Evolutionary conservation across 1,139 yeast species (phyloP).

Genomic region (Pichia sp.): DNA sequence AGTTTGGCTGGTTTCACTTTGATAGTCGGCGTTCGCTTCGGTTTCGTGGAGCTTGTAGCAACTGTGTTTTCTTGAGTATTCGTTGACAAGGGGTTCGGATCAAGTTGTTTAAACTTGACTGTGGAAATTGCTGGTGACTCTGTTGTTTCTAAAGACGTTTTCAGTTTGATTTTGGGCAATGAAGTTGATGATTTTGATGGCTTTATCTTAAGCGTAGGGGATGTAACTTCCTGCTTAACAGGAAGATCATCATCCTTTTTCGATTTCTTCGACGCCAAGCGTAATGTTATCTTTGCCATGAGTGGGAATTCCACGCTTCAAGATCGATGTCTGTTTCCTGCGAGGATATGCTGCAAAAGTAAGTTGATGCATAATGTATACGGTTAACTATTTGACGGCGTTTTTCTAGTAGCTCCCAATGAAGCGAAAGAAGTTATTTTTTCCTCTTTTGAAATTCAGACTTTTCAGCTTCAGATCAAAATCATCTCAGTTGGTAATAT

Average conservation of each 20-base stretch:
- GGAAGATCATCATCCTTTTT: conserved; percentile 1
- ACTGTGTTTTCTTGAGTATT: not conserved
- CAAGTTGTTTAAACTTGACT: conserved; percentile 26
- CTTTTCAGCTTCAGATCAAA: not conserved
- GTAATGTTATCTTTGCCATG: conserved; percentile 22
- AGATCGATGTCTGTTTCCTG: not conserved
- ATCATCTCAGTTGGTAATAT: too few species aligned
- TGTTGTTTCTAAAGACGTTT: conserved; percentile 20
- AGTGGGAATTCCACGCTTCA: not conserved
- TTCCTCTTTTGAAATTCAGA: not conserved
- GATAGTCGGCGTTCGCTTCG: conserved; percentile 51
- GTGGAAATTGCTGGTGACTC: conserved; percentile 18
- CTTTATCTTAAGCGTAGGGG: conserved; percentile 4
- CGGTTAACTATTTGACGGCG: not conserved
- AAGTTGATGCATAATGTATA: not conserved
- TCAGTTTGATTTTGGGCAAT: conserved; percentile 32
- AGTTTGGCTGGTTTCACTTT: conserved; percentile 78
- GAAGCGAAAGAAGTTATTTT: not conserved
- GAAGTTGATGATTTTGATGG: conserved; percentile 2
- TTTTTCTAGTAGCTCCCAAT: not conserved
- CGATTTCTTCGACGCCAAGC: conserved; percentile 16
- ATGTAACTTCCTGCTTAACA: conserved; percentile 5
- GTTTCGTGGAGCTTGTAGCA: not conserved
- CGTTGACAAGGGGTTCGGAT: not conserved
- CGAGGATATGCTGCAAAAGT: not conserved